A percentile compares a stretch with the other conserved stretches of the same genome.
phyloP scores from a whole-genome alignment of 2,329 filamentous ascomycete genomes.

The Alternaria brassicicola region DNA sequence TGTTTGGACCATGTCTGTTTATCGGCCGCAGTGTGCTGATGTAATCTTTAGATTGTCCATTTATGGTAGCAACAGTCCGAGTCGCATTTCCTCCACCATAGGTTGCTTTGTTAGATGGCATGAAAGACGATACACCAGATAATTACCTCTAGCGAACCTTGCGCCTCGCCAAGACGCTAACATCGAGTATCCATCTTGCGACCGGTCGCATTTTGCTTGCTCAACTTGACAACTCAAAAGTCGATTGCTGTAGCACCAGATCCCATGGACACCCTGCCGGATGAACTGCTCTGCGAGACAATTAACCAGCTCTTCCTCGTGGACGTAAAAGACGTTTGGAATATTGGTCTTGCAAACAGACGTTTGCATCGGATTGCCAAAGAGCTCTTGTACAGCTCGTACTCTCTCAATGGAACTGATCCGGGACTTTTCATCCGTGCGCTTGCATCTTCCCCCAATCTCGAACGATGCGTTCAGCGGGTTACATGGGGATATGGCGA shows the following conservation, averaged over 20 bases:
- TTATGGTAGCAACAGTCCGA: neutral
- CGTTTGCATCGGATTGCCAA: slow-evolving; percentile 5
- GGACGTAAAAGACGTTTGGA: neutral
- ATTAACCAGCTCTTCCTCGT: neutral
- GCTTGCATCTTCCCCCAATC: slow-evolving; percentile 1
- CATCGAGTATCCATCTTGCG: neutral
- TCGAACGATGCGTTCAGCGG: neutral
- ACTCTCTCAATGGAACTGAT: neutral
- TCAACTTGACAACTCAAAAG: neutral
- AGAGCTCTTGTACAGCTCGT: neutral
- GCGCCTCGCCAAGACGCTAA: neutral
- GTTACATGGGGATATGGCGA: neutral
- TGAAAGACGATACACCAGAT: neutral
- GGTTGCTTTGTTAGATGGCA: no score
- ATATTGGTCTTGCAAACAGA: slow-evolving; percentile 5
- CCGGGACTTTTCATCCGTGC: slow-evolving; percentile 9
- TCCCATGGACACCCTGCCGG: slow-evolving; percentile 6
- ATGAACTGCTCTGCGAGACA: slow-evolving; percentile 10
- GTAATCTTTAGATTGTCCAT: neutral
- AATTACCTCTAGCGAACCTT: neutral
- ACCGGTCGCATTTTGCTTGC: neutral
- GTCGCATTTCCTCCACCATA: no score
- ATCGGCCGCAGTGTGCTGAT: neutral
- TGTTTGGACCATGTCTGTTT: neutral
- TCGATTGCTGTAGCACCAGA: neutral